A percentile compares a stretch with the other conserved stretches of the same genome.
phyloP scores from a whole-genome alignment of 352 stramenopile species.

The Pythium aphanidermatum region DNA sequence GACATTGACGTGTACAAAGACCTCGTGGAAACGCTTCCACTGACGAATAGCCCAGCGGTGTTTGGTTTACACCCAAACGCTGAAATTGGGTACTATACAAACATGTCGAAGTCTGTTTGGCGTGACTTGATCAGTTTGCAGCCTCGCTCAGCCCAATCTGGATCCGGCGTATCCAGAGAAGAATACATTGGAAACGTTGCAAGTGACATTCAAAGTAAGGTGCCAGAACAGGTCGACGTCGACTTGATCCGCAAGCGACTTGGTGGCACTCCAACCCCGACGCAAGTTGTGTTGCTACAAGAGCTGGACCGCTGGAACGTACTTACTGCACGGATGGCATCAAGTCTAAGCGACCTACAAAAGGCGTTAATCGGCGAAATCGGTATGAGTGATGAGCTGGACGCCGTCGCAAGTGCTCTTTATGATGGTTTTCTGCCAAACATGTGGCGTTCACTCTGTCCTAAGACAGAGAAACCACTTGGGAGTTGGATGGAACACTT shows the following conservation, averaged over 20 bases:
- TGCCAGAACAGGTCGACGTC: constrained; percentile 85
- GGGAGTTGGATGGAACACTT: constrained; percentile 96
- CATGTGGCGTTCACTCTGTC: constrained; percentile 87
- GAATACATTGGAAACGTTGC: constrained; percentile 89
- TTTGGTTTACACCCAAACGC: constrained; percentile 96
- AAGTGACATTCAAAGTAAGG: constrained; percentile 89
- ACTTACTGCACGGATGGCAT: constrained; percentile 79
- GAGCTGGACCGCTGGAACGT: constrained; percentile 95
- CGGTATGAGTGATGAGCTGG: constrained; percentile 94
- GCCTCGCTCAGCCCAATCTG: constrained; percentile 71
- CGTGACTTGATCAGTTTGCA: constrained; percentile 91
- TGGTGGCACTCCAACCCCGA: constrained; percentile 70
- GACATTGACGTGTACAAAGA: constrained; percentile 72
- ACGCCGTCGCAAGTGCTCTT: constrained; percentile 87
- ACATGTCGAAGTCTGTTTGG: constrained; percentile 94
- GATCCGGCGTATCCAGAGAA: constrained; percentile 85
- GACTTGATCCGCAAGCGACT: constrained; percentile 82
- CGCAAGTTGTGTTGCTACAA: constrained; percentile 91
- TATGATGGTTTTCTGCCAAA: constrained; percentile 93
- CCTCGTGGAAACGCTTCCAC: constrained; percentile 86
- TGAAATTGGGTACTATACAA: constrained; percentile 95
- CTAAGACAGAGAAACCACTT: constrained; percentile 93
- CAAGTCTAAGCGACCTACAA: constrained; percentile 86
- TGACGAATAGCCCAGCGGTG: constrained; percentile 92
- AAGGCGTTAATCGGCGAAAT: constrained; percentile 93